Evolutionary conservation across 2,329 filamentous ascomycete species (phyloP).

Genomic region (Diaporthe longicolla): DNA sequence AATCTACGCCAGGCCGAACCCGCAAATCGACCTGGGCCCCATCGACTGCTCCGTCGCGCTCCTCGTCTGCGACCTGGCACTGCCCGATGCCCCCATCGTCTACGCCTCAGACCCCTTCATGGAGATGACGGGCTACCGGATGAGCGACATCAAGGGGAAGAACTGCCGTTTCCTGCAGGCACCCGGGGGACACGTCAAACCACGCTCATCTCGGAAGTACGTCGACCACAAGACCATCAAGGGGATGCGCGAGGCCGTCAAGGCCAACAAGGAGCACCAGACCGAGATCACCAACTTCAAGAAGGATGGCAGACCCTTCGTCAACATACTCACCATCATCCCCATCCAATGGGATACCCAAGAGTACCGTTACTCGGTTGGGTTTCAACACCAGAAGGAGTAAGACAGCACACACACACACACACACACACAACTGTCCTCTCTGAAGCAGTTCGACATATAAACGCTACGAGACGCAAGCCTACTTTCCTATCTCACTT

Average conservation of each 20-base stretch:
- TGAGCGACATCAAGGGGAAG: slow-evolving; percentile 79
- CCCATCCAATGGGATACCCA: slow-evolving; percentile 78
- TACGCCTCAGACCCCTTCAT: slow-evolving; percentile 88
- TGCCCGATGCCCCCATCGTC: slow-evolving; percentile 83
- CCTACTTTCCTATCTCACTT: neutral
- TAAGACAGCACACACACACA: neutral
- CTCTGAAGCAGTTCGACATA: neutral
- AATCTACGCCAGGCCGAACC: slow-evolving; percentile 78
- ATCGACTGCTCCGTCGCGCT: slow-evolving; percentile 89
- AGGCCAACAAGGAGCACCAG: slow-evolving; percentile 62
- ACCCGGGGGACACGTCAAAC: slow-evolving; percentile 75
- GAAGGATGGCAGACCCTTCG: slow-evolving; percentile 83
- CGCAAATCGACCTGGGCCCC: slow-evolving; percentile 83
- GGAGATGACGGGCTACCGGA: slow-evolving; percentile 82
- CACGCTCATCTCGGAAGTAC: slow-evolving; percentile 73
- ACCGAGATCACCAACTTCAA: slow-evolving; percentile 81
- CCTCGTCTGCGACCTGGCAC: slow-evolving; percentile 82
- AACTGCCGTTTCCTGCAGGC: slow-evolving; percentile 91
- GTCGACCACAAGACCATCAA: slow-evolving; percentile 76
- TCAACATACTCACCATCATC: slow-evolving; percentile 88
- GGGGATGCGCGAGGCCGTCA: slow-evolving; percentile 63
- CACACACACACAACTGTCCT: neutral
- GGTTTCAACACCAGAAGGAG: slow-evolving; percentile 77
- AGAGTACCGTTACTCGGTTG: slow-evolving; percentile 80
- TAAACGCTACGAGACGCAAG: neutral